Base-by-base conservation (phyloP, 306 rosid species). In the Prunus campanulata region DNA sequence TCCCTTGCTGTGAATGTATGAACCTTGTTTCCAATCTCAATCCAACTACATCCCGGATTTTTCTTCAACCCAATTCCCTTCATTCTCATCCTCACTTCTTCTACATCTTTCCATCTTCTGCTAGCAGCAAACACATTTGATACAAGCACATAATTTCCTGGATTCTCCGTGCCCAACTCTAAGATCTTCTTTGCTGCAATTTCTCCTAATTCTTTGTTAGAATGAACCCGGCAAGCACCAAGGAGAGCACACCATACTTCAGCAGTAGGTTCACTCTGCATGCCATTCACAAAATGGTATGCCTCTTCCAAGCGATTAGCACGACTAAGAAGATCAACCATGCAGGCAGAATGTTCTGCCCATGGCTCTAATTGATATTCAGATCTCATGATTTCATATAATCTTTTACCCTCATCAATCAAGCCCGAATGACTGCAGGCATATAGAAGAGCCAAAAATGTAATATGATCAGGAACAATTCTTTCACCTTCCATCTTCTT, bases 371-470 rank as follows among this genome's bases (percentile, higher is more conserved):
- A 71, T 48, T 78, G 76, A 83, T 91, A 88, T 60, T 80, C 79
- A 72, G 69, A 20, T 80, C 57, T 78, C 97, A 91, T 91, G 27
- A 73, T 65, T 75, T 83, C 79, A 29, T 86, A 84, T 67, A 77
- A 56, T 39, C 59, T 81, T 83, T 80, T 80, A 20, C 97, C 97
- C 66, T 86, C 95, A 80, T 57, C 86, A 22, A 86, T 74, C 84
- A 91, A 78, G 63, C 95, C 95, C 8, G 97, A 88, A 84, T 91
- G 97, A 80, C 97, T 90, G 81, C 95, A 90, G 44, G 95, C 97
- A 78, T 86, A 71, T 77, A 91, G 80, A 74, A 91, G 81, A 35
- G 92, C 88, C 87, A 91, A 74, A 82, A 91, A 91, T n/a, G 93
- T 84, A 74, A 91, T 77, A 65, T 87, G 90, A 82, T 90, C 95